Conservation (phyloP, 2,329 filamentous ascomycete species). For the Anthostomella pinea region DNA sequence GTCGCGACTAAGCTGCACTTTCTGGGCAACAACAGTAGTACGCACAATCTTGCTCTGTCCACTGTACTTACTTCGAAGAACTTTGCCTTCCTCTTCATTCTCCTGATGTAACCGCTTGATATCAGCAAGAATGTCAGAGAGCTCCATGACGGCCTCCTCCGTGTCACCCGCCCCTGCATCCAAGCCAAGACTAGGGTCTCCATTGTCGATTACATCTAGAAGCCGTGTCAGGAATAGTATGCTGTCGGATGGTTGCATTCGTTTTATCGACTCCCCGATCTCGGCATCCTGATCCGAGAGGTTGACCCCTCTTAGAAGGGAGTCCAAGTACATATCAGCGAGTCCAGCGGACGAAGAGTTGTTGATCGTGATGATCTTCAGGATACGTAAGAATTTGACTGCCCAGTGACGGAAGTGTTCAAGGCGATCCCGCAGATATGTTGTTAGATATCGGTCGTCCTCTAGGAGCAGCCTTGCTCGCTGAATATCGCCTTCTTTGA, state of each 20-base stretch:
- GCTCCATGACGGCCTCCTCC: slow-evolving; percentile 29
- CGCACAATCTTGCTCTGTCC: slow-evolving; percentile 67
- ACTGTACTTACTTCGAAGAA: slow-evolving; percentile 72
- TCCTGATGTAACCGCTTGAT: slow-evolving; percentile 45
- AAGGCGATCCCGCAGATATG: slow-evolving; percentile 34
- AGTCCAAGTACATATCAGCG: slow-evolving; percentile 58
- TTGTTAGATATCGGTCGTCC: slow-evolving; percentile 55
- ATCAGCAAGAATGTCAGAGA: slow-evolving; percentile 43
- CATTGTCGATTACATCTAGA: slow-evolving; percentile 35
- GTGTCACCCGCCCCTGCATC: slow-evolving; percentile 33
- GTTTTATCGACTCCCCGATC: slow-evolving; percentile 57
- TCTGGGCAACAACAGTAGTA: slow-evolving; percentile 77
- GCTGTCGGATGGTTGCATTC: slow-evolving; percentile 53
- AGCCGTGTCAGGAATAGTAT: slow-evolving; percentile 42
- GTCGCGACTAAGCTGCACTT: slow-evolving; percentile 75
- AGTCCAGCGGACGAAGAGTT: slow-evolving; percentile 36
- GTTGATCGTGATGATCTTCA: slow-evolving; percentile 44
- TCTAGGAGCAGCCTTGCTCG: slow-evolving; percentile 55
- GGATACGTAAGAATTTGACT: slow-evolving; percentile 43
- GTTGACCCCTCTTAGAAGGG: slow-evolving; percentile 54
- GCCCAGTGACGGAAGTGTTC: slow-evolving; percentile 37
- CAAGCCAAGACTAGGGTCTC: slow-evolving; percentile 37
- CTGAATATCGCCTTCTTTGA: slow-evolving; percentile 41
- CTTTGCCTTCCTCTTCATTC: slow-evolving; percentile 43
- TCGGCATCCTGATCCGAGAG: slow-evolving; percentile 49